These are phyloP conservation scores for Saccharomycopsis sp. DNA, from an alignment of 805 yeast species.

Conservation along the genomic window DNA sequence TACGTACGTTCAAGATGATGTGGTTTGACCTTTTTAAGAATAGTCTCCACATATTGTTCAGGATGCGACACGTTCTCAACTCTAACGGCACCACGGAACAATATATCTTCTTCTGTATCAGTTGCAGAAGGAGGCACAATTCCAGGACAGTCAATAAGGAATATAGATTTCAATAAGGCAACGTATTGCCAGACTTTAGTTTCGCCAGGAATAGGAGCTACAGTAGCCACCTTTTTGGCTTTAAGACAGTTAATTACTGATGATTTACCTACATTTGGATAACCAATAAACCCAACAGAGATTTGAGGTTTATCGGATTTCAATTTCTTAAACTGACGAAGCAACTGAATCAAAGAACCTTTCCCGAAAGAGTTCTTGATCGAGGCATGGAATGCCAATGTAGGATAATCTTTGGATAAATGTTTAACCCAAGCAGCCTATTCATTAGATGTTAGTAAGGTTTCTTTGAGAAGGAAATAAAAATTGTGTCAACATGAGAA, in stretches of 20 bases:
- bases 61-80: constrained; percentile 96
- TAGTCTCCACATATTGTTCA: constrained; percentile 88
- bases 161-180: constrained; percentile 91
- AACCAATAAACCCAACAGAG: constrained; percentile 95
- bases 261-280: constrained; percentile 97
- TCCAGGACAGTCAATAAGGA: constrained; percentile 97
- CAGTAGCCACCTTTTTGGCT: constrained; percentile 91
- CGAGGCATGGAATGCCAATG: constrained; percentile 96
- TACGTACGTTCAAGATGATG: constrained; percentile 93
- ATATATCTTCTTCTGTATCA: constrained; percentile 85
- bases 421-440: constrained; percentile 99
- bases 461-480: constrained; percentile 21
- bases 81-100: constrained; percentile 95
- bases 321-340: constrained; percentile 86
- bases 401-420: constrained; percentile 84
- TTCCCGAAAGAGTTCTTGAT: constrained; percentile 97
- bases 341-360: constrained; percentile 87
- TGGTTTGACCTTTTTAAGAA: constrained; percentile 76
- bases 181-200: constrained; percentile 99
- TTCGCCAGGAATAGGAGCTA: constrained; percentile 98
- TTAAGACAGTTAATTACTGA: constrained; percentile 91
- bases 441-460: constrained; percentile 31
- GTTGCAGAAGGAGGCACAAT: constrained; percentile 92
- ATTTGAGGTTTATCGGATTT: constrained; percentile 93
- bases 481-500: constrained; percentile 7